These are phyloP conservation scores for Lycium barbarum DNA, from an alignment of 257 asterid genomes.

Conservation along the genomic window DNA sequence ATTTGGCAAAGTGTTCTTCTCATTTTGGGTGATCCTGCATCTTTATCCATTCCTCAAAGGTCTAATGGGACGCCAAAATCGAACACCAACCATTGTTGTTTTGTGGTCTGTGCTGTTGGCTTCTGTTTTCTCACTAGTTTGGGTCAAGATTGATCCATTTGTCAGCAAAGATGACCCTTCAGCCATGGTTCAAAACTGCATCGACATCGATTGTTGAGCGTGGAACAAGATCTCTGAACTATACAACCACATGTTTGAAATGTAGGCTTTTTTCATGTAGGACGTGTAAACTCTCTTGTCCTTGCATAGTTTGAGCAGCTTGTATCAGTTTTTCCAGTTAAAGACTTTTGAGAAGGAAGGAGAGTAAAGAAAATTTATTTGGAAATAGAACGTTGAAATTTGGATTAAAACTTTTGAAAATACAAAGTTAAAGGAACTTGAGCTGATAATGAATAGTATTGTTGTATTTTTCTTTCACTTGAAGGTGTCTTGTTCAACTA, in stretches of 20 bases:
- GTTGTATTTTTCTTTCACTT: background rate
- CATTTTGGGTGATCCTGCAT: constrained; percentile 94
- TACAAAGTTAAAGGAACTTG: constrained; percentile 9
- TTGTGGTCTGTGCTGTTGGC: constrained; percentile 95
- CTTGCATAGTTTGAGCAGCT: background rate
- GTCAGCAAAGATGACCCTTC: constrained; percentile 60
- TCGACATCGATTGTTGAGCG: constrained; percentile 81
- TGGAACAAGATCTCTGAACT: constrained; percentile 3
- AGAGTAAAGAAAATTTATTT: background rate
- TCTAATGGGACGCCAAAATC: constrained; percentile 88
- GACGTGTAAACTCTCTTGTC: background rate
- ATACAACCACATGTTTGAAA: background rate
- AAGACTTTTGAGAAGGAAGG: background rate
- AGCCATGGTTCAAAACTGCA: constrained; percentile 64
- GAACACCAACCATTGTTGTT: constrained; percentile 90
- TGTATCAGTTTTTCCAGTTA: constrained; percentile 15
- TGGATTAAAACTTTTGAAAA: background rate
- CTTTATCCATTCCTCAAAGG: constrained; percentile 96
- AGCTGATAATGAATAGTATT: background rate
- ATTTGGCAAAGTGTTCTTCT: constrained; percentile 88
- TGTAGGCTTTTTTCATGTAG: background rate
- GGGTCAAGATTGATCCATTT: constrained; percentile 96
- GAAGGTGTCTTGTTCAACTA: background rate
- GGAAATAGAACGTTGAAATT: background rate
- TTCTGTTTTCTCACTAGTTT: constrained; percentile 90